A percentile compares a stretch with the other conserved stretches of the same genome.
Evolutionary conservation across 352 stramenopile genomes (phyloP).

Genomic region (Salisapilia sapeloensis): DNA sequence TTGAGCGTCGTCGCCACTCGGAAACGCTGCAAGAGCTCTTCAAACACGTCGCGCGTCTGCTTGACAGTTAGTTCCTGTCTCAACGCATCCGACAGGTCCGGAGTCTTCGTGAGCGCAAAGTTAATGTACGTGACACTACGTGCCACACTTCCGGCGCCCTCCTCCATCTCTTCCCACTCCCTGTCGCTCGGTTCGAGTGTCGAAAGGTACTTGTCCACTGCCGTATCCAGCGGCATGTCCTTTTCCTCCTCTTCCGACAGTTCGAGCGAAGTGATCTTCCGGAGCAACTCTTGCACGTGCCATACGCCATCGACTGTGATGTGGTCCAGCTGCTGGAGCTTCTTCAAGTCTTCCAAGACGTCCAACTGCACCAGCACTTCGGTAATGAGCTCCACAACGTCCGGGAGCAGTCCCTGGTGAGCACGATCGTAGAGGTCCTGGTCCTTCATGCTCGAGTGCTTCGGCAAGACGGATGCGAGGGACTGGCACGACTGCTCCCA

Average conservation of each 20-base stretch:
- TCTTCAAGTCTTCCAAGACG: slow-evolving; percentile 67
- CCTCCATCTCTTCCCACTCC: slow-evolving; percentile 5
- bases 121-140: slow-evolving; percentile 29
- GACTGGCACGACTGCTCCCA: slow-evolving; percentile 60
- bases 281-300: slow-evolving; percentile 35
- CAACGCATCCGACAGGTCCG: slow-evolving; percentile 11
- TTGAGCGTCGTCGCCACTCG: slow-evolving; percentile 74
- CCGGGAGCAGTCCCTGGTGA: slow-evolving; percentile 27
- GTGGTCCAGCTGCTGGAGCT: slow-evolving; percentile 68
- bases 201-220: no score
- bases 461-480: slow-evolving; percentile 16
- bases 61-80: slow-evolving; percentile 21
- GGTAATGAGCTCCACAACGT: slow-evolving; percentile 57
- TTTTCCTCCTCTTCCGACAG: slow-evolving; percentile 22
- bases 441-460: slow-evolving; percentile 2
- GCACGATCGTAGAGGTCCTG: slow-evolving; percentile 10
- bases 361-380: slow-evolving; percentile 50
- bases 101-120: slow-evolving; percentile 20
- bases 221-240: no score
- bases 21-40: slow-evolving; percentile 48
- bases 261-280: slow-evolving; percentile 3
- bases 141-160: slow-evolving; percentile 19
- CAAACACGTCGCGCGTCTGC: slow-evolving; percentile 31
- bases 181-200: slow-evolving; percentile 4
- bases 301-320: slow-evolving; percentile 66